Evolutionary conservation across 2,329 filamentous ascomycete genomes (phyloP).

Genomic region (Penicillium freii): DNA sequence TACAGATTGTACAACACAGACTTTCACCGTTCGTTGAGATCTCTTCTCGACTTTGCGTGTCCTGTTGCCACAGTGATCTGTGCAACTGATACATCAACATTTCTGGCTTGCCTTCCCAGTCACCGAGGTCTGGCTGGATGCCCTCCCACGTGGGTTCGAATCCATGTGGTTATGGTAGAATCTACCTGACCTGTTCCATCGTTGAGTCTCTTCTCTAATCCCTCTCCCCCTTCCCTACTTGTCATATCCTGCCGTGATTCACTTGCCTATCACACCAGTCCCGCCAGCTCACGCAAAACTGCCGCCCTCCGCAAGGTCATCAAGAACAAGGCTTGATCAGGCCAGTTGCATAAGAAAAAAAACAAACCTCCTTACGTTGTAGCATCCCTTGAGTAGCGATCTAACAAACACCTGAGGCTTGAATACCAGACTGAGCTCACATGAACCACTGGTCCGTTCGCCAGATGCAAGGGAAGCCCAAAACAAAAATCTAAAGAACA

Average conservation of each 20-base stretch:
- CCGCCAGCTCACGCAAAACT: not conserved
- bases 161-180: not conserved
- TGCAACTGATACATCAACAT: slow-evolving; percentile 4
- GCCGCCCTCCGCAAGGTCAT: not conserved
- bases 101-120: not conserved
- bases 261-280: not conserved
- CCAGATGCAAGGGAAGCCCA: slow-evolving; percentile 18
- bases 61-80: not conserved
- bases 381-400: slow-evolving; percentile 13
- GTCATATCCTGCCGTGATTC: not conserved
- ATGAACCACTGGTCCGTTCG: slow-evolving; percentile 26
- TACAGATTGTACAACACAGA: slow-evolving; percentile 2
- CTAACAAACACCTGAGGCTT: not conserved
- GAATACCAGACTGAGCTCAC: slow-evolving; percentile 1
- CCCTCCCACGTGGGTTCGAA: slow-evolving; percentile 2
- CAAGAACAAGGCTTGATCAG: not conserved
- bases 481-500: not conserved
- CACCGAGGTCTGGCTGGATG: not conserved
- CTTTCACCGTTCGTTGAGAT: not conserved
- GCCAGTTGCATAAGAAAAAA: slow-evolving; percentile 7
- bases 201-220: not conserved
- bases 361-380: slow-evolving; percentile 18
- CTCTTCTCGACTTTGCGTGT: not conserved
- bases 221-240: not conserved
- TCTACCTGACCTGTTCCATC: not conserved